Evolutionary conservation across 2,329 filamentous ascomycete genomes (phyloP).

Genomic region (Aspergillus niger): DNA sequence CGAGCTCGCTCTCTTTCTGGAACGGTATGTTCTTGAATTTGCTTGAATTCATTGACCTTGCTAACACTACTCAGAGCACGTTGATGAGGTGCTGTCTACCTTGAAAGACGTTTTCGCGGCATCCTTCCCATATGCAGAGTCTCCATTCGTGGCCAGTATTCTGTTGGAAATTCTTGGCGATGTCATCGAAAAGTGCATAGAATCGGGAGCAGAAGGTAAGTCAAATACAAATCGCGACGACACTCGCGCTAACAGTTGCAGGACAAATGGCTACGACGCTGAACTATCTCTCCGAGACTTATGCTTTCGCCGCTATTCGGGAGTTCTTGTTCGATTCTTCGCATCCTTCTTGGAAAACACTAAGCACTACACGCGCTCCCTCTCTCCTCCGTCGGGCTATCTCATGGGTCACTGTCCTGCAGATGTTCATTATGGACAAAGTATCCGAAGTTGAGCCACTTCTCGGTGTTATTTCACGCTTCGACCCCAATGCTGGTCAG

Average conservation of each 20-base stretch:
- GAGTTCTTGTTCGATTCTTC: constrained; percentile 31
- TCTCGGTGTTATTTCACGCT: constrained; percentile 27
- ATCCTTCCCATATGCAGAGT: constrained; percentile 32
- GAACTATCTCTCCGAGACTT: constrained; percentile 25
- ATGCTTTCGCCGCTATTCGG: constrained; percentile 32
- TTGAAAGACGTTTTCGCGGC: constrained; percentile 29
- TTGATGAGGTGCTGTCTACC: constrained; percentile 27
- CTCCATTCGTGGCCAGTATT: constrained; percentile 38
- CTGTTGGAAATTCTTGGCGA: constrained; percentile 43
- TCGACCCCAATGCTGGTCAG: constrained; percentile 37
- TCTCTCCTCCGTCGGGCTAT: constrained; percentile 40
- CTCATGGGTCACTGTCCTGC: constrained; percentile 34
- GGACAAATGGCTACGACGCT: constrained; percentile 24
- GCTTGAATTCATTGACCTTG: neutral
- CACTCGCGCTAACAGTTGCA: constrained; percentile 18
- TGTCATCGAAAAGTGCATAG: constrained; percentile 35
- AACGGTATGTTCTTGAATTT: constrained; percentile 28
- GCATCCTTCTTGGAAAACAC: constrained; percentile 28
- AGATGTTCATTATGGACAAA: constrained; percentile 23
- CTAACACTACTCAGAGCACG: constrained; percentile 30
- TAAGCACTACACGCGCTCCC: constrained; percentile 34
- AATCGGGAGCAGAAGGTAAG: constrained; percentile 34
- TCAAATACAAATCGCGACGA: neutral
- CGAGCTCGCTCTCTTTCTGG: constrained; percentile 37
- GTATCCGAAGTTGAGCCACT: constrained; percentile 25